These are phyloP conservation scores for Olyra latifolia DNA, from an alignment of 176 grass and related monocot genomes.

Conservation along the genomic window DNA sequence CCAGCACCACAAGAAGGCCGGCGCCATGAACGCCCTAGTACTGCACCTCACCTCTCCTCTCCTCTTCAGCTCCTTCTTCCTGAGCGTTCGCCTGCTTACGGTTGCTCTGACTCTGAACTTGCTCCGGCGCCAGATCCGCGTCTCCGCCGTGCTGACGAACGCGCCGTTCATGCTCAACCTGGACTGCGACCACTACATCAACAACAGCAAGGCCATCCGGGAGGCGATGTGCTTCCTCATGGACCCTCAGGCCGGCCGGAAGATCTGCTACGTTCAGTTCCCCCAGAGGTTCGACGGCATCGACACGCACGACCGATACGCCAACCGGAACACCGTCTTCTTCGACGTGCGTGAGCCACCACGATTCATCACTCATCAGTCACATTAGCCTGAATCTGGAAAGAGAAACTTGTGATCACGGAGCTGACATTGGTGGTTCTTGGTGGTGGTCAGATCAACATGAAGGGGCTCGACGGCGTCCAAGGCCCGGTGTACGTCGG, in stretches of 20 bases:
- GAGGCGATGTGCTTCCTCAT: slow-evolving; percentile 99
- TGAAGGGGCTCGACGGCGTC: slow-evolving; percentile 97
- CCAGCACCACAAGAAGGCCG: slow-evolving; percentile 99
- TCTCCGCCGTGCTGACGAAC: slow-evolving; percentile 96
- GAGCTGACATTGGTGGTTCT: background rate
- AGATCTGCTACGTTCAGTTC: slow-evolving; percentile 96
- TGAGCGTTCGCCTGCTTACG: too few species aligned
- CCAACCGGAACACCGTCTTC: slow-evolving; percentile 98
- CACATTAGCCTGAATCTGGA: background rate
- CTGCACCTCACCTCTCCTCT: too few species aligned
- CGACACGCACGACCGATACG: slow-evolving; percentile 81
- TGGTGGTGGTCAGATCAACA: slow-evolving; percentile 71
- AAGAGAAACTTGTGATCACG: background rate
- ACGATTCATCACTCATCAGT: background rate
- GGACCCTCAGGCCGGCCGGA: slow-evolving; percentile 86
- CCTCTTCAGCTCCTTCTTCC: slow-evolving; percentile 10
- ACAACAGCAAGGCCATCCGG: slow-evolving; percentile 96
- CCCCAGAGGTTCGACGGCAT: slow-evolving; percentile 99
- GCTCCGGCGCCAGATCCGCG: too few species aligned
- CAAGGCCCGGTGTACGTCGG: slow-evolving; percentile 97
- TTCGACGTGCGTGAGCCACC: slow-evolving; percentile 80
- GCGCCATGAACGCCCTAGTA: slow-evolving; percentile 98
- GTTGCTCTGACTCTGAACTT: too few species aligned
- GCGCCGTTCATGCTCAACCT: slow-evolving; percentile 97
- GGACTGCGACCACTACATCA: slow-evolving; percentile 99